Evolutionary conservation across 768 basidiomycete species (phyloP), one percentile per base, ranked within the genome.

Genomic region (Lactarius deliciosus): DNA sequence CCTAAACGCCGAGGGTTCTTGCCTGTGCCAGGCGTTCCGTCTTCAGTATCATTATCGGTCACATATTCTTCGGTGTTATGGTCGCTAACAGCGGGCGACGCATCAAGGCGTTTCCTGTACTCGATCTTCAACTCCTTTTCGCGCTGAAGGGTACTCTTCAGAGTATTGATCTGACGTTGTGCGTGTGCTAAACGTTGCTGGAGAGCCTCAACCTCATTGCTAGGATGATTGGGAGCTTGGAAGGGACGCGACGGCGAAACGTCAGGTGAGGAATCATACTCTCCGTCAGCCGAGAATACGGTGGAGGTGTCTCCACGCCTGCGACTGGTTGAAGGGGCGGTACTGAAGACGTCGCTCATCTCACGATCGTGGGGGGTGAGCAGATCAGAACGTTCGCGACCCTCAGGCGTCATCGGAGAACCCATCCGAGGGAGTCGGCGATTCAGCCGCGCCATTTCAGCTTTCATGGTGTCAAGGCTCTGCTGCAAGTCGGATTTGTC

Each of bases 401-500:
- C 84, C 53, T 86, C 85, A 0, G 91, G 91, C 0, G 92, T 93
- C 41, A 88, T 77, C 3, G 92, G 91, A 4, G 88, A 88, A 6
- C 88, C 88, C 70, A 86, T 90, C 57, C 83, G 82, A 43, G 86
- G 85, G 22, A 89, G 76, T 57, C 85, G 79, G 43, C 86, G 79
- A 11, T 80, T 82, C n/a, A 85, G 85, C 62, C 89, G 86, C 10
- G 84, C 83, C 57, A 86, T 79, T 56, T 96, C 92, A 0, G 82
- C 82, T 77, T 91, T 92, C 73, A 92, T 75, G 4, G 82, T 79
- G 72, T 97, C 94, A 30, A 98, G 79, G 4, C 85, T 80, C 68
- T 88, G 85, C 74, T 96, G 91, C 47, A 99, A 80, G 71, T 99
- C 96, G 32, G 87, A 89, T 80, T 96, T 96, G 76, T 99, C 97